phyloP scores from a whole-genome alignment of 148 eudicot species.

The Drosera capensis region DNA sequence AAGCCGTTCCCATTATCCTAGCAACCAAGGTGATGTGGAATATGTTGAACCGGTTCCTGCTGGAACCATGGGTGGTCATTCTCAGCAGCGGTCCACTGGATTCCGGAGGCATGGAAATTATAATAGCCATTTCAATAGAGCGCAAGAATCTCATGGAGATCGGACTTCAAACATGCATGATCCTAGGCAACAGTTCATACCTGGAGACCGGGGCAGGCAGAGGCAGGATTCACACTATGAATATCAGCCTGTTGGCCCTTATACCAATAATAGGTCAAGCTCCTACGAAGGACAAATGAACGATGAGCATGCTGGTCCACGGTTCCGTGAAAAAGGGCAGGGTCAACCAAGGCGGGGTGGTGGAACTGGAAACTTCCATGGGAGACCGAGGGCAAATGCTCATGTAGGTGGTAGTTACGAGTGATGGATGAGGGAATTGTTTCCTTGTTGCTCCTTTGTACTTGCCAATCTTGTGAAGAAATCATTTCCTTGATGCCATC shows the following conservation, averaged over 20 bases:
- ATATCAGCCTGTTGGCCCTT: conserved; percentile 69
- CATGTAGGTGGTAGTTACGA: conserved; percentile 20
- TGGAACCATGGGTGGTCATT: conserved; percentile 12
- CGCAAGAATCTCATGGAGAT: conserved; percentile 48
- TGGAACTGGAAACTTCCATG: conserved; percentile 31
- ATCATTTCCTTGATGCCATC: no score
- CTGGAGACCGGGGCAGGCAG: conserved; percentile 41
- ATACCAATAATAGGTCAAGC: conserved; percentile 22
- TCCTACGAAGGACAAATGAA: conserved; percentile 29
- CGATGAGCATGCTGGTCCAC: conserved; percentile 28
- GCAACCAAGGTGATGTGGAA: conserved; percentile 18
- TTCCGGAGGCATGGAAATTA: conserved; percentile 28
- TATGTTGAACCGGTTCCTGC: conserved; percentile 16
- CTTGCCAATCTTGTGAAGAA: no score
- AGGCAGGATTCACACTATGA: conserved; percentile 53
- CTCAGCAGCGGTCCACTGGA: conserved; percentile 42
- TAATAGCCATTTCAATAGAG: conserved; percentile 26
- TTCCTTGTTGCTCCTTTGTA: no score
- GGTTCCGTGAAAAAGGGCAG: conserved; percentile 49
- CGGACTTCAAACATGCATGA: conserved; percentile 28
- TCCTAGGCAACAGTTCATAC: conserved; percentile 26
- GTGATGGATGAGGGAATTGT: conserved; percentile 11
- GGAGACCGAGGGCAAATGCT: conserved; percentile 21
- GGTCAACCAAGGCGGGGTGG: conserved; percentile 51
- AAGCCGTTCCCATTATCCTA: conserved; percentile 21